phyloP scores from a whole-genome alignment of 2,329 filamentous ascomycete genomes.

The Metarhizium anisopliae region DNA sequence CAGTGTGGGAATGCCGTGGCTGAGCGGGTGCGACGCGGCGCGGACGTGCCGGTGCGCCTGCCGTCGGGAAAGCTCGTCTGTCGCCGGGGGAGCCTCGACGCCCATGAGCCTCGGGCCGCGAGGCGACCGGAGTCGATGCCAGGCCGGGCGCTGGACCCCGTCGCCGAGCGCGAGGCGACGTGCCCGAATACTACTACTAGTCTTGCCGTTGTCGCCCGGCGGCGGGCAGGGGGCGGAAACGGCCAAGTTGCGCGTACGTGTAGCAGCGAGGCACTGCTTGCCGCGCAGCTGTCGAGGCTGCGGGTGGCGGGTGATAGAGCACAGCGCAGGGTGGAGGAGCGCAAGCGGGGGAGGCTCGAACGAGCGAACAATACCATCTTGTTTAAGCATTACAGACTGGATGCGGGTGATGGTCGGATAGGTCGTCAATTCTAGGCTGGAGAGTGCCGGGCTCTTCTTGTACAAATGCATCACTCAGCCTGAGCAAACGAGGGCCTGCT shows the following conservation, averaged over 20 bases:
- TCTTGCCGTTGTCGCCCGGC: neutral
- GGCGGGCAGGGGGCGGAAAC: neutral
- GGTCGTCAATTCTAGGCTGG: slow-evolving; percentile 4
- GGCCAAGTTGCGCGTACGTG: slow-evolving; percentile 4
- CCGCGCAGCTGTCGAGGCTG: slow-evolving; percentile 10
- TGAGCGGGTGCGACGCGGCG: neutral
- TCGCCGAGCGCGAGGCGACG: neutral
- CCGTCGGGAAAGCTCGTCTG: slow-evolving; percentile 27
- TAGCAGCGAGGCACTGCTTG: slow-evolving; percentile 10
- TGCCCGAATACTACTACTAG: neutral
- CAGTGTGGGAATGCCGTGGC: neutral
- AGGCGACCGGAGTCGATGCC: neutral
- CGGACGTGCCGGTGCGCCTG: slow-evolving; percentile 12
- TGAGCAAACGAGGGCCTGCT: too few relatives aligned
- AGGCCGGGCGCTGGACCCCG: neutral
- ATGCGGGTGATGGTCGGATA: slow-evolving; percentile 9
- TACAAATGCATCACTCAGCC: too few relatives aligned
- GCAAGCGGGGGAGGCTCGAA: slow-evolving; percentile 11
- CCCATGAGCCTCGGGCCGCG: slow-evolving; percentile 4
- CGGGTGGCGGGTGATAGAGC: slow-evolving; percentile 7
- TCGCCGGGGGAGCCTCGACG: slow-evolving; percentile 11
- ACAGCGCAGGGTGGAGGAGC: slow-evolving; percentile 8
- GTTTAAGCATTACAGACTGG: slow-evolving; percentile 9
- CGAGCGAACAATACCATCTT: slow-evolving; percentile 9
- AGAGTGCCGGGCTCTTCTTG: too few relatives aligned